These are phyloP conservation scores for Epichloe hybrida DNA, from an alignment of 2,329 filamentous ascomycete genomes.

Conservation along the genomic window DNA sequence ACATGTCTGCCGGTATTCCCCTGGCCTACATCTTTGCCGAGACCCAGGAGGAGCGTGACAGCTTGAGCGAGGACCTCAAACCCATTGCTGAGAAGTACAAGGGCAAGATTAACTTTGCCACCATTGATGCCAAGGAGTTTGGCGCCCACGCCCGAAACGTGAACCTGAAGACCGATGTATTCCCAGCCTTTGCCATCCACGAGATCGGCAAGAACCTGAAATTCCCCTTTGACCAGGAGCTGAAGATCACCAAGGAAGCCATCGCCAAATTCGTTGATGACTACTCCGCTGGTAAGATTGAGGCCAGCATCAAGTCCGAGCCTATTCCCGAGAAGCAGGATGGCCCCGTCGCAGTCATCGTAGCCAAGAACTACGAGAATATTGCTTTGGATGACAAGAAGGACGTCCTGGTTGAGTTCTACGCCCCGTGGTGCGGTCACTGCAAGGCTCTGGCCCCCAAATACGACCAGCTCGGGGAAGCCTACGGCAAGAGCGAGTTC, in stretches of 20 bases:
- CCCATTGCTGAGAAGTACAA: slow-evolving; percentile 82
- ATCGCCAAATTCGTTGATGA: slow-evolving; percentile 77
- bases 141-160: slow-evolving; percentile 93
- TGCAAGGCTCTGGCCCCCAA: slow-evolving; percentile 97
- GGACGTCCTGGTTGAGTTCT: slow-evolving; percentile 97
- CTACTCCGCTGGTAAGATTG: slow-evolving; percentile 74
- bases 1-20: slow-evolving; percentile 86
- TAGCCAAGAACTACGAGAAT: slow-evolving; percentile 87
- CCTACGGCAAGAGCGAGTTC: slow-evolving; percentile 66
- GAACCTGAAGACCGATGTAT: slow-evolving; percentile 90
- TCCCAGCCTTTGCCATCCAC: slow-evolving; percentile 96
- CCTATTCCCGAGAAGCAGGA: slow-evolving; percentile 89
- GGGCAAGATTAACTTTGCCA: slow-evolving; percentile 93
- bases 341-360: slow-evolving; percentile 72
- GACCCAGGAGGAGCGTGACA: slow-evolving; percentile 74
- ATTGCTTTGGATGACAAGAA: slow-evolving; percentile 87
- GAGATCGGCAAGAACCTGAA: slow-evolving; percentile 92
- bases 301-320: slow-evolving; percentile 97
- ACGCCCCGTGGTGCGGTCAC: slow-evolving; percentile 98
- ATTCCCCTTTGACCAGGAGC: slow-evolving; percentile 81
- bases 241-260: slow-evolving; percentile 56
- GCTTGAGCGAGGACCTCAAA: slow-evolving; percentile 66
- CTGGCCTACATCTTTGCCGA: slow-evolving; percentile 97
- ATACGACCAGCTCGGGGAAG: slow-evolving; percentile 82
- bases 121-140: slow-evolving; percentile 87